These are phyloP conservation scores for Lentinula edodes DNA, from an alignment of 768 basidiomycete species.

Conservation along the genomic window DNA sequence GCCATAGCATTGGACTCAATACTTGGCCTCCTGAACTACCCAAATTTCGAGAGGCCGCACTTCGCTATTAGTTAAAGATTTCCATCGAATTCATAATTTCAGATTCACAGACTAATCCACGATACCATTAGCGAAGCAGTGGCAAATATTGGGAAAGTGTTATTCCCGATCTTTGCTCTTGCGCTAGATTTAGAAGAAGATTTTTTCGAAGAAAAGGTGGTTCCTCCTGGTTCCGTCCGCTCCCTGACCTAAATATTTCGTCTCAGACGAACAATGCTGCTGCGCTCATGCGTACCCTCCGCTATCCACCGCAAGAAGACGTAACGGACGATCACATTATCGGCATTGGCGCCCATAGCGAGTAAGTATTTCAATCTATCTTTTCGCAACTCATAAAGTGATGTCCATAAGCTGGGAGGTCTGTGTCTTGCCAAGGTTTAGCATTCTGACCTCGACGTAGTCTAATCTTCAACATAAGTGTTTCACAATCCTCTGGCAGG, in stretches of 20 bases:
- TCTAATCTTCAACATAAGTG: slow-evolving; percentile 36
- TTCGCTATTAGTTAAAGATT: slow-evolving; percentile 57
- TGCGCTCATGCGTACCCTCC: slow-evolving; percentile 59
- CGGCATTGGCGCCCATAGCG: slow-evolving; percentile 83
- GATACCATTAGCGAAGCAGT: slow-evolving; percentile 40
- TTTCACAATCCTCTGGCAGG: slow-evolving; percentile 85
- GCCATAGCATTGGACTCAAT: slow-evolving; percentile 54
- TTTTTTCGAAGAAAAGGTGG: slow-evolving; percentile 68
- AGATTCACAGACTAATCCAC: background rate
- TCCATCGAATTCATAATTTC: background rate
- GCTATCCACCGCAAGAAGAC: slow-evolving; percentile 72
- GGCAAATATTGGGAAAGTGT: slow-evolving; percentile 42
- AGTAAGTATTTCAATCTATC: slow-evolving; percentile 33
- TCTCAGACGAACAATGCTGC: slow-evolving; percentile 54
- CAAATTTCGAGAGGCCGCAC: slow-evolving; percentile 51
- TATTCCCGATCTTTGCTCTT: slow-evolving; percentile 70
- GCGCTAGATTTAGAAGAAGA: slow-evolving; percentile 54
- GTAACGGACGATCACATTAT: slow-evolving; percentile 58
- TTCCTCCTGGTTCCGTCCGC: background rate
- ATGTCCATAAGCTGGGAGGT: slow-evolving; percentile 35
- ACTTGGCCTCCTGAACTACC: slow-evolving; percentile 69
- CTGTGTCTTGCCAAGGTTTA: background rate
- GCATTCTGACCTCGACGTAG: background rate
- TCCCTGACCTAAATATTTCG: background rate
- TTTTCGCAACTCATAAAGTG: background rate